Evolutionary conservation across 2,329 filamentous ascomycete species (phyloP).

Genomic region (Venturia pyrina): DNA sequence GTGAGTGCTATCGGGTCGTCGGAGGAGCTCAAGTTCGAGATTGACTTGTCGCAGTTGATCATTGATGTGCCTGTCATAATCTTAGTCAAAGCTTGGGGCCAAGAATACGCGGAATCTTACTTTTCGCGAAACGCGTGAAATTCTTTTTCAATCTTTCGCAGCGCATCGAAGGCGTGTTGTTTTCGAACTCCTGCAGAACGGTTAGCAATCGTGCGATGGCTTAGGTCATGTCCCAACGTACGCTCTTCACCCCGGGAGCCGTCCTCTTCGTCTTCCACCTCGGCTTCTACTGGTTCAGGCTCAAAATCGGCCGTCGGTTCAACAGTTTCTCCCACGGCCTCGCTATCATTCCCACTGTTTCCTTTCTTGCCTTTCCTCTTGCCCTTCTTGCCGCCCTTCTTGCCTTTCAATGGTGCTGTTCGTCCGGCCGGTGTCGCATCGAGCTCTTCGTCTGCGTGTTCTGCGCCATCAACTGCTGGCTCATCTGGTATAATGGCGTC

Average conservation of each 20-base stretch:
- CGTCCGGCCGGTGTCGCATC: constrained; percentile 19
- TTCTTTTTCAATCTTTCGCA: constrained; percentile 74
- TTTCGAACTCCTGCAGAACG: constrained; percentile 58
- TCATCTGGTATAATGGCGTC: constrained; percentile 22
- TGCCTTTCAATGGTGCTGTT: constrained; percentile 25
- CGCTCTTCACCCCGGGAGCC: constrained; percentile 28
- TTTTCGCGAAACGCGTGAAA: constrained; percentile 78
- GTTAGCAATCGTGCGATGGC: background rate
- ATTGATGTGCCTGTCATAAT: constrained; percentile 41
- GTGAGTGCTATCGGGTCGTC: constrained; percentile 56
- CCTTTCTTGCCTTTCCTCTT: constrained; percentile 35
- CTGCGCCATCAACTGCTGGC: background rate
- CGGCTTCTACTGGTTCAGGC: constrained; percentile 32
- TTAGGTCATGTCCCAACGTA: constrained; percentile 14
- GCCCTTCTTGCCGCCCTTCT: constrained; percentile 33
- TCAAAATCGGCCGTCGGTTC: constrained; percentile 21
- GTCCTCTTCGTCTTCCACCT: constrained; percentile 33
- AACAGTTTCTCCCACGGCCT: constrained; percentile 15
- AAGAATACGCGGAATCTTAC: constrained; percentile 33
- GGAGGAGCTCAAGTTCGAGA: constrained; percentile 51
- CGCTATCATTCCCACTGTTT: constrained; percentile 20
- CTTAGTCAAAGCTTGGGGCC: constrained; percentile 24
- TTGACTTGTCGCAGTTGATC: constrained; percentile 79
- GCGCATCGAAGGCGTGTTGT: constrained; percentile 66
- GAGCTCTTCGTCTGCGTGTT: constrained; percentile 16